Percentiles rank a stretch among this genome's conserved stretches.
Conservation (phyloP, 768 basidiomycete species). For the Dioszegia crocea region DNA sequence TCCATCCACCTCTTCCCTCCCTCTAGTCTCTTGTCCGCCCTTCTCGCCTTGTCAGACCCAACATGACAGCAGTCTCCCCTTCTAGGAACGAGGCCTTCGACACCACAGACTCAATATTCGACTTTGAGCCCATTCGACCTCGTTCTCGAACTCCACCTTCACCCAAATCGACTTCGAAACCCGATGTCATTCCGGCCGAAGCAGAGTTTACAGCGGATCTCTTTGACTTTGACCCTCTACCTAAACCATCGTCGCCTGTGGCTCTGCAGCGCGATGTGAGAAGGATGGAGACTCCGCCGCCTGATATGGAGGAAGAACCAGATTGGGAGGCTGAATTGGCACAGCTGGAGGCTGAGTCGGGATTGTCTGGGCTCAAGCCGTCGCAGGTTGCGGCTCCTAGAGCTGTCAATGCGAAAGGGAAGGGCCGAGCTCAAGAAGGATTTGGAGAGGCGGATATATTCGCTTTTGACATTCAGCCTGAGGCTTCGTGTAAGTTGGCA, state of each 20-base stretch:
- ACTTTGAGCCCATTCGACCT: neutral
- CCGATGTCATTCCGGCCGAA: neutral
- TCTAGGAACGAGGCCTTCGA: neutral
- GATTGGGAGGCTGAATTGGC: constrained; percentile 21
- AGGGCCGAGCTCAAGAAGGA: neutral
- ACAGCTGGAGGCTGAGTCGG: neutral
- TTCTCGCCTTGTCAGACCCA: too few species aligned
- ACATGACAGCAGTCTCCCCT: neutral
- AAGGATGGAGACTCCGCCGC: constrained; percentile 18
- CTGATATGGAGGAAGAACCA: constrained; percentile 31
- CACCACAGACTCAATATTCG: neutral
- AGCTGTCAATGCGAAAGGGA: neutral
- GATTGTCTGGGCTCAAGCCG: neutral
- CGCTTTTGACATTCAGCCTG: constrained; percentile 1
- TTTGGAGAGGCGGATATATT: constrained; percentile 11
- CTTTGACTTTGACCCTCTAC: neutral
- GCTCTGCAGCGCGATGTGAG: too few species aligned
- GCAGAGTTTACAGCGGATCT: neutral
- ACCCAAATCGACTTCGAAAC: neutral
- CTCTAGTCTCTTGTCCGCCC: too few species aligned
- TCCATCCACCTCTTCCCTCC: neutral
- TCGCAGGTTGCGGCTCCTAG: neutral
- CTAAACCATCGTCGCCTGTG: neutral
- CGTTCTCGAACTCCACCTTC: neutral
- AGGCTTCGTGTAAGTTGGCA: constrained; percentile 11